Base-by-base conservation (phyloP, 768 basidiomycete species). In the Ramaria rubella region DNA sequence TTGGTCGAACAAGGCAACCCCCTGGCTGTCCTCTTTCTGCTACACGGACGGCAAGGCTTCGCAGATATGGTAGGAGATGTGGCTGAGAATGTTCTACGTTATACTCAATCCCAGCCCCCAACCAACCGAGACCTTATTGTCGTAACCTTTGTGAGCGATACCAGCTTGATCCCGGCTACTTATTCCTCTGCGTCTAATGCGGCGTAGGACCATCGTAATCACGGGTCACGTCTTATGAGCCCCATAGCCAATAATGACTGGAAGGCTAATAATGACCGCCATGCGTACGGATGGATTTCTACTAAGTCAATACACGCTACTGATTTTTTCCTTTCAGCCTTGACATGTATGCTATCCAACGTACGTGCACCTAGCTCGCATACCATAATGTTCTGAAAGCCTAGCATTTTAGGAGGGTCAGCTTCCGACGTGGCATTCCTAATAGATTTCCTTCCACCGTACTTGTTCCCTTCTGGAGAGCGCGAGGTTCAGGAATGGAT, bases 351-450 rank as follows among this genome's bases (percentile, higher is more conserved):
- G 68, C 75, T 5, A 73, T 73, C 33, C 67, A 76, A 56, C 66
- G 78, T 79, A 58, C 58, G 73, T 52, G 27, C 15, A 5, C 5
- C 12, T 11, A 17, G 23, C 24, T 23, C 3, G 23, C 49, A n/a
- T 33, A 8, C 49, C 5, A 43, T 4, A 5, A 30, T 9, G 29
- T 44, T 6, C 8, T 44, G 33, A 52, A 7, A 45, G 5, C 7
- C 5, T 42, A 49, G 33, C 4, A 26, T 26, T 29, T 1, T 61
- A 80, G 79, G 68, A 8, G 90, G 90, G 1, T 86, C 90, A 0
- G 81, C 83, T 2, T 72, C 77, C 34, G 93, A 94, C 63, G 78
- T 93, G 6, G 86, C 86, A 0, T 84, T 86, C 70, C 68, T 94
- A 57, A 86, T 93, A 52, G 90, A 94, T 65, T 85, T 88, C 62